Evolutionary conservation across 208 protist species (phyloP).

Genomic region (Leishmania guyanensis): DNA sequence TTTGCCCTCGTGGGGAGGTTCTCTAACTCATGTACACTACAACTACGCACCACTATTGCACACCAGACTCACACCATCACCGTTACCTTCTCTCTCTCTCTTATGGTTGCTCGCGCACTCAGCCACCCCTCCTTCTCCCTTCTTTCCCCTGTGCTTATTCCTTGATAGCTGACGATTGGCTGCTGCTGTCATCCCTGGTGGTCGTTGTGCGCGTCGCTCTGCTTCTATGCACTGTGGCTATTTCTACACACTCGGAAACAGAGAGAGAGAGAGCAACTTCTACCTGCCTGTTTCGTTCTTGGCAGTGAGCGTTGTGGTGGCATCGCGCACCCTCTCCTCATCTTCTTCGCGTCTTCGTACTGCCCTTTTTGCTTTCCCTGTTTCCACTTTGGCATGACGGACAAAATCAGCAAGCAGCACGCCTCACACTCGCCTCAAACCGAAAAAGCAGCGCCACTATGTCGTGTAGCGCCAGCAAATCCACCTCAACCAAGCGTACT

Average conservation of each 20-base stretch:
- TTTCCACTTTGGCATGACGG: neutral
- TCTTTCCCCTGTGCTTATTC: neutral
- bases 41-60: neutral
- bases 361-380: neutral
- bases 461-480: neutral
- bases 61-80: neutral
- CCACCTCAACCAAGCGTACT: neutral
- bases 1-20: neutral
- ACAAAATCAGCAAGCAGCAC: neutral
- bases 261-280: neutral
- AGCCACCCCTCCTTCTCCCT: slow-evolving; percentile 8
- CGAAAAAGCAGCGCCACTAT: neutral
- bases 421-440: neutral
- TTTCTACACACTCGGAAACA: neutral
- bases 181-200: neutral
- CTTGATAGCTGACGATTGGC: neutral
- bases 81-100: slow-evolving; percentile 1
- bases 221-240: neutral
- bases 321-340: neutral
- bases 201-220: neutral
- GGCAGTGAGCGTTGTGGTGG: neutral
- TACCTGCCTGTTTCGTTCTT: neutral
- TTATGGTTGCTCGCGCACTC: neutral
- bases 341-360: neutral
- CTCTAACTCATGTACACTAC: neutral